Evolutionary conservation across 179 eudicot genomes (phyloP), one percentile per base, ranked within the genome.

Genomic region (Corrigiola litoralis): DNA sequence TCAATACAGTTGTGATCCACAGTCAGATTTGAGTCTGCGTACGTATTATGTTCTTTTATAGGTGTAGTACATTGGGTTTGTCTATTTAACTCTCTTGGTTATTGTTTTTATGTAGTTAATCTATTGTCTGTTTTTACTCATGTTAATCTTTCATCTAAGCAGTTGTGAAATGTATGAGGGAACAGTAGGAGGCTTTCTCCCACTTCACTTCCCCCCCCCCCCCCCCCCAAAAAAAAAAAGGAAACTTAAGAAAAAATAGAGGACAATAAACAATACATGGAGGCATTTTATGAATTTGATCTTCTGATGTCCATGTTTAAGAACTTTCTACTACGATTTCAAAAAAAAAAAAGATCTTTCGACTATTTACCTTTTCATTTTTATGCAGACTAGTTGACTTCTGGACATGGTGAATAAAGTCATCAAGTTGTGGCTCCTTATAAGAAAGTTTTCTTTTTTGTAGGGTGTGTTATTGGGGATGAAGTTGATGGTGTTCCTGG

Each of bases 401-500:
- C n/a, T n/a, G n/a, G n/a, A n/a, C n/a, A n/a, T n/a, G n/a, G n/a
- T n/a, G n/a, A n/a, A n/a, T n/a, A n/a, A n/a, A n/a, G n/a, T n/a
- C n/a, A n/a, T n/a, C n/a, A n/a, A n/a, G n/a, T n/a, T n/a, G n/a
- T n/a, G n/a, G n/a, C n/a, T n/a, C n/a, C n/a, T n/a, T n/a, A n/a
- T n/a, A n/a, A 58, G 45, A 29, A 37, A 2, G 27, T 10, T 32
- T 63, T 18, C 34, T 34, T 54, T 42, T 45, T 27, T 75, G 45
- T 71, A 92, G 98, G 98, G 59, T 87, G 96, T 84, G 82, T 92
- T 46, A 68, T 92, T 77, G 98, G 98, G 24, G 98, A 92, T 61
- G 89, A 84, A 74, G 86, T 78, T 28, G 98, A 92, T 61, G 98
- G 98, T 70, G 87, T 92, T 77, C 95, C 96, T 56, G 98, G 98